These are phyloP conservation scores for Fimicolochytrium jonesii DNA, from an alignment of 192 early-diverging fungal species.

Conservation along the genomic window DNA sequence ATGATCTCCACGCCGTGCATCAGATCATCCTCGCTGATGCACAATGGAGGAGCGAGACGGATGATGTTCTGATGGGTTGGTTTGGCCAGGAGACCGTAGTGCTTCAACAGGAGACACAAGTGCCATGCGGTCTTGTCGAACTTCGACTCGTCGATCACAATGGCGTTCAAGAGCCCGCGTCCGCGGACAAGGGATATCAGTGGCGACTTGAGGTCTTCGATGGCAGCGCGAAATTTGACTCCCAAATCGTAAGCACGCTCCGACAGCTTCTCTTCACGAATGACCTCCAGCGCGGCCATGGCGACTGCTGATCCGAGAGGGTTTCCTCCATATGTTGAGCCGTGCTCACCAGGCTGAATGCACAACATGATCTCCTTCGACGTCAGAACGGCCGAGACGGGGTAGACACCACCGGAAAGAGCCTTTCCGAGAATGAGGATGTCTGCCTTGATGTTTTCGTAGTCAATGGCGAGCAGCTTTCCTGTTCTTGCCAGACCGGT, in stretches of 20 bases:
- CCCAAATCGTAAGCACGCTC: conserved; percentile 78
- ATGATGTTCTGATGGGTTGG: conserved; percentile 99
- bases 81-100: conserved; percentile 92
- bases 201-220: conserved; percentile 74
- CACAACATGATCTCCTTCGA: conserved; percentile 56
- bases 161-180: conserved; percentile 90
- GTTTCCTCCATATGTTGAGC: conserved; percentile 97
- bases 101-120: conserved; percentile 88
- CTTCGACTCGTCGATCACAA: conserved; percentile 85
- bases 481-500: conserved; percentile 94
- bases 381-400: conserved; percentile 90
- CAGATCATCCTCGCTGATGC: conserved; percentile 90
- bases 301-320: conserved; percentile 92
- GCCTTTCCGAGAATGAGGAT: conserved; percentile 96
- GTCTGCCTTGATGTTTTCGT: conserved; percentile 89
- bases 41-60: conserved; percentile 90
- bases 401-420: conserved; percentile 95
- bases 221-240: conserved; percentile 72
- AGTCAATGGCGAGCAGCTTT: conserved; percentile 89
- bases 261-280: conserved; percentile 88
- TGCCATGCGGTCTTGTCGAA: conserved; percentile 93
- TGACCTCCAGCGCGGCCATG: conserved; percentile 89
- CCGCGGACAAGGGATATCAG: conserved; percentile 76
- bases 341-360: conserved; percentile 76
- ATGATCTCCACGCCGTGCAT: conserved; percentile 77